Percentiles rank a stretch among this genome's conserved stretches.
Evolutionary conservation across 169 alveolate genomes (phyloP).

Genomic region (Nephromyces sp.): DNA sequence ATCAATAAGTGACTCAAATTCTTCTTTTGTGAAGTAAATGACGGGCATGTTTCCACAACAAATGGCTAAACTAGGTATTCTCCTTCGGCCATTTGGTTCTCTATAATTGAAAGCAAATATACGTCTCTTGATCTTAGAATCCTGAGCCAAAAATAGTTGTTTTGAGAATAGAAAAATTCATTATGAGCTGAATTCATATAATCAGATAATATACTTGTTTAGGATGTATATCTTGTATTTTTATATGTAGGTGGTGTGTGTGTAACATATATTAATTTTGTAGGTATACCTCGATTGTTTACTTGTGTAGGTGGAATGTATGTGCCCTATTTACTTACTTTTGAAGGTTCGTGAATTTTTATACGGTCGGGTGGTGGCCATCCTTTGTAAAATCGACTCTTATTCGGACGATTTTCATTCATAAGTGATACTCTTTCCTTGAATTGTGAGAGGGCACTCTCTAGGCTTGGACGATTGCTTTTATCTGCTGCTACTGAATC

Average conservation of each 20-base stretch:
- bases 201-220: no score
- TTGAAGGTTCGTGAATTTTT: background rate
- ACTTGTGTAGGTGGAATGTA: no score
- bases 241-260: no score
- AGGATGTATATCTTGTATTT: no score
- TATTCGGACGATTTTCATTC: background rate
- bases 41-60: background rate
- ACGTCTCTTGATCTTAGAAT: background rate
- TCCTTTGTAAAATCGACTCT: background rate
- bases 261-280: no score
- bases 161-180: no score
- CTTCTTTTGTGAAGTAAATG: background rate
- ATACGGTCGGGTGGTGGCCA: background rate
- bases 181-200: no score
- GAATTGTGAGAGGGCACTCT: background rate
- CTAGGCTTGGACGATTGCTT: no score
- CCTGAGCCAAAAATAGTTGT: no score
- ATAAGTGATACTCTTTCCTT: background rate
- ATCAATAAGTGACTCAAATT: background rate
- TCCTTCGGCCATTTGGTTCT: background rate
- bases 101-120: background rate
- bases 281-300: no score
- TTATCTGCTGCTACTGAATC: no score
- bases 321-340: no score
- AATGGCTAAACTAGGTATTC: background rate